Base-by-base conservation (phyloP, 352 stramenopile species). In the Phytophthora chlamydospora region DNA sequence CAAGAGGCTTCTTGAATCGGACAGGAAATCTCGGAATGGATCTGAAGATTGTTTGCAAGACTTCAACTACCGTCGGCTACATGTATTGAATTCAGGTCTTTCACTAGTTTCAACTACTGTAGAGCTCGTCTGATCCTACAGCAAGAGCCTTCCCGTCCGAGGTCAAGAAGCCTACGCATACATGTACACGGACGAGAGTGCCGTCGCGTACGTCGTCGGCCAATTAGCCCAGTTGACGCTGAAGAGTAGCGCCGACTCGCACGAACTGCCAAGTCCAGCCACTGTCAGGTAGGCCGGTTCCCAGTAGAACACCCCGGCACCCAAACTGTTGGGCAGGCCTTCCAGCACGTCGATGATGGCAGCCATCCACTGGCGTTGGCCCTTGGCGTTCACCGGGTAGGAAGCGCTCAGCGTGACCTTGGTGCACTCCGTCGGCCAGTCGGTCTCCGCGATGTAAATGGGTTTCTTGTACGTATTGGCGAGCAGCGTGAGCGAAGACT, bases 241-340 rank as follows among this genome's bases (percentile, higher is more conserved):
- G 49, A 66, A 71, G 43, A 71, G 62, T 19, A 71, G 42, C 13
- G 49, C 50, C 16, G 62, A 66, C 16, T 54, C 51, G 21, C 62
- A 71, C 16, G 56, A 33, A 46, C 62, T 71, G 10, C 62, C 62
- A n/a, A 71, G 55, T 7, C 62, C 39, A 16, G 34, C 56, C 27
- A 38, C 40, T 1, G 45, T 51, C 17, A 63, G 33, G 19, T 57
- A 63, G 3, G 38, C 56, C 12, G 56, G 56, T 39, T 63, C 56
- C 56, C 56, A 63, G 56, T 63, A 63, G 56, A 50, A 63, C 10
- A 63, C 36, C 3, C 56, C 56, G 9, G 62, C 62, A 4, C 62
- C 62, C 1, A 71, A 24, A 13, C 50, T 32, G 41, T 54, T 61
- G 4, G 62, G 56, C 49, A 71, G 43, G 10, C 36, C 33, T 12